phyloP scores from a whole-genome alignment of 768 basidiomycete genomes.

The Suillus fuscotomentosus region DNA sequence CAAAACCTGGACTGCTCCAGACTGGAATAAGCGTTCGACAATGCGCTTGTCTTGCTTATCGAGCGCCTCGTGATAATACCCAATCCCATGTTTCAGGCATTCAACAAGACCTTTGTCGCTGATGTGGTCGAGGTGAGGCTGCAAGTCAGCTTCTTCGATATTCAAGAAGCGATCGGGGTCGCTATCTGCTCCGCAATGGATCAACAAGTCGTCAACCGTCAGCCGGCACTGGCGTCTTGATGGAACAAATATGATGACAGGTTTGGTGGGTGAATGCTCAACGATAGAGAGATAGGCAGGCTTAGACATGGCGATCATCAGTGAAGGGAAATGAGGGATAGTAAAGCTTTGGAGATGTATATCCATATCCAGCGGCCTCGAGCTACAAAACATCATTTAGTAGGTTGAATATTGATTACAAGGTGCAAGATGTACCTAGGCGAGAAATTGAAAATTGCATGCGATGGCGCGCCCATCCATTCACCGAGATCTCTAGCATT shows the following conservation, averaged over 20 bases:
- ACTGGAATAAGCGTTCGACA: conserved; percentile 88
- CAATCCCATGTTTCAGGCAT: conserved; percentile 85
- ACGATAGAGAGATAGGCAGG: conserved; percentile 92
- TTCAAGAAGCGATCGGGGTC: conserved; percentile 86
- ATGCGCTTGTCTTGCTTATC: conserved; percentile 91
- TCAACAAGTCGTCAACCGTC: conserved; percentile 87
- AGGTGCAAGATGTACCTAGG: conserved; percentile 56
- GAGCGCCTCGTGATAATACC: conserved; percentile 94
- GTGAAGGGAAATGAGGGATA: conserved; percentile 95
- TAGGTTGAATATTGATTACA: not conserved
- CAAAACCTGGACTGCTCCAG: conserved; percentile 92
- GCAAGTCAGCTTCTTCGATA: conserved; percentile 76
- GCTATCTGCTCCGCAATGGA: conserved; percentile 87
- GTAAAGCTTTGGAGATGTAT: conserved; percentile 95
- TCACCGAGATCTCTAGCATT: conserved; percentile 96
- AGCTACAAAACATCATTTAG: conserved; percentile 45
- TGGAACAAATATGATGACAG: conserved; percentile 90
- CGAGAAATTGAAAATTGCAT: conserved; percentile 97
- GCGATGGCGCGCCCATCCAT: conserved; percentile 94
- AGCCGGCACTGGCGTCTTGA: conserved; percentile 92
- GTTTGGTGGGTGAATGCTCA: conserved; percentile 83
- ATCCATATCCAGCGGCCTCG: conserved; percentile 96
- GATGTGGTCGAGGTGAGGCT: conserved; percentile 86
- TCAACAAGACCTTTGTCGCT: conserved; percentile 74
- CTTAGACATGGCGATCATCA: conserved; percentile 99